A percentile compares a stretch with the other conserved stretches of the same genome.
Conservation (phyloP, 2,329 filamentous ascomycete genomes). For the Thyridium curvatum region DNA sequence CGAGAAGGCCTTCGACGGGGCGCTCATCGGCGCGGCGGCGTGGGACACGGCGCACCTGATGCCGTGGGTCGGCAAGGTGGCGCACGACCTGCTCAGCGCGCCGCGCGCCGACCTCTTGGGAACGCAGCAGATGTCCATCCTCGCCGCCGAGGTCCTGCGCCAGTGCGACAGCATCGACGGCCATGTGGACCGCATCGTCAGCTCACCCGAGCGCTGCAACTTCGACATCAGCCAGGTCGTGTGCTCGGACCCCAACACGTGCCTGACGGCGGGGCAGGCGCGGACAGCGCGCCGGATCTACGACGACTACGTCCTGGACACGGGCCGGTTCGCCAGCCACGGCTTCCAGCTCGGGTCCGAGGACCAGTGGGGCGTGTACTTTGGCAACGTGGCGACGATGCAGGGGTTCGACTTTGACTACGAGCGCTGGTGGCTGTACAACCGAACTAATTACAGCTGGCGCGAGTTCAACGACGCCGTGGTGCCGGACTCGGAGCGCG, state of each 20-base stretch:
- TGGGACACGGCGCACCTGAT: conserved; percentile 32
- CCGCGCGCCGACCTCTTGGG: conserved; percentile 33
- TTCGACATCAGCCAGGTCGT: conserved; percentile 14
- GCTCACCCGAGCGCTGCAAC: conserved; percentile 24
- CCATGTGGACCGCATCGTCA: conserved; percentile 28
- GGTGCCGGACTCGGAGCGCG: conserved; percentile 8
- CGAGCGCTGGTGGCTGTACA: conserved; percentile 9
- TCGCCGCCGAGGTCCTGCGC: conserved; percentile 28
- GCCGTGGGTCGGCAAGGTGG: conserved; percentile 27
- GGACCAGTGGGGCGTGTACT: conserved; percentile 10
- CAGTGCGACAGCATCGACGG: conserved; percentile 33
- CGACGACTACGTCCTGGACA: conserved; percentile 1
- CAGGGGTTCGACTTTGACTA: conserved; percentile 7
- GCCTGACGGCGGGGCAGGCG: conserved; percentile 27
- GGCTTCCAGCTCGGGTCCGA: conserved; percentile 31
- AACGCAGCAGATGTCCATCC: conserved; percentile 27
- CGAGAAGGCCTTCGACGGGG: conserved; percentile 50
- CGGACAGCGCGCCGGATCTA: conserved; percentile 1
- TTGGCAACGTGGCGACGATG: conserved; percentile 4
- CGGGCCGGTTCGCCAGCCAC: conserved; percentile 12
- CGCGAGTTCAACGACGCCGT: conserved; percentile 5
- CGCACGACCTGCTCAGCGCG: conserved; percentile 33
- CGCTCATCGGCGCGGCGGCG: conserved; percentile 39
- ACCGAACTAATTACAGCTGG: conserved; percentile 8
- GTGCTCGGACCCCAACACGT: conserved; percentile 10